A percentile compares a stretch with the other conserved stretches of the same genome.
These are phyloP conservation scores for Fusarium piperis DNA, from an alignment of 2,329 filamentous ascomycete genomes.

Conservation along the genomic window DNA sequence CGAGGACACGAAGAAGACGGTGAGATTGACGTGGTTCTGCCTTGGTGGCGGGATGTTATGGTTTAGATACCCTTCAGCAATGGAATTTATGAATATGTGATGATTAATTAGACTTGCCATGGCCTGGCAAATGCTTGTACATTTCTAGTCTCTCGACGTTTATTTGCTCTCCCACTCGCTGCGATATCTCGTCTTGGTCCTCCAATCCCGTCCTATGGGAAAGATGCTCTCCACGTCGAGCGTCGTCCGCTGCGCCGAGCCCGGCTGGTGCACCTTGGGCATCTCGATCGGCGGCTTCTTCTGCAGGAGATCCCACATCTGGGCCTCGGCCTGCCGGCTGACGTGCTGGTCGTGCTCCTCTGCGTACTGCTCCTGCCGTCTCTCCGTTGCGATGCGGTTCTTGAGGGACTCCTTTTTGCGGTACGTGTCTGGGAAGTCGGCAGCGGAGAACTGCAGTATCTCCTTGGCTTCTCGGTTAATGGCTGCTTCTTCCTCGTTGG, in stretches of 20 bases:
- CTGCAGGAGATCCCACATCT: constrained; percentile 58
- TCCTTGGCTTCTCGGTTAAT: constrained; percentile 54
- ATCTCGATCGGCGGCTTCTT: constrained; percentile 49
- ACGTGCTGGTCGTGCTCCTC: constrained; percentile 53
- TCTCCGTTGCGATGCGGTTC: constrained; percentile 53
- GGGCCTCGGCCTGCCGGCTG: constrained; percentile 53
- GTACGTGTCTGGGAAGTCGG: constrained; percentile 51
- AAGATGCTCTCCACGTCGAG: constrained; percentile 50
- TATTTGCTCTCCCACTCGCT: constrained; percentile 55
- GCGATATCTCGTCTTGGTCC: constrained; percentile 47
- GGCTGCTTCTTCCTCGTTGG: constrained; percentile 43
- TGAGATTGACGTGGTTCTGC: constrained; percentile 20
- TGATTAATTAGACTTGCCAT: neutral
- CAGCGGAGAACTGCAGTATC: constrained; percentile 53
- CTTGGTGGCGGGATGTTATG: neutral
- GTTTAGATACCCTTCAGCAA: constrained; percentile 21
- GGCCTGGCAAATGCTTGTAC: neutral
- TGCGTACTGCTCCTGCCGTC: constrained; percentile 55
- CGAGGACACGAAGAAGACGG: constrained; percentile 45
- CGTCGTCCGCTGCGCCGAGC: constrained; percentile 41
- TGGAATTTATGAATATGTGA: constrained; percentile 1
- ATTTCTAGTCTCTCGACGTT: neutral
- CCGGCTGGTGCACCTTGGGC: constrained; percentile 45
- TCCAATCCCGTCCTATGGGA: constrained; percentile 52
- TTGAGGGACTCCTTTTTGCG: constrained; percentile 50